These are phyloP conservation scores for Ceratocystiopsis sp. DNA, from an alignment of 2,329 filamentous ascomycete species.

Conservation along the genomic window DNA sequence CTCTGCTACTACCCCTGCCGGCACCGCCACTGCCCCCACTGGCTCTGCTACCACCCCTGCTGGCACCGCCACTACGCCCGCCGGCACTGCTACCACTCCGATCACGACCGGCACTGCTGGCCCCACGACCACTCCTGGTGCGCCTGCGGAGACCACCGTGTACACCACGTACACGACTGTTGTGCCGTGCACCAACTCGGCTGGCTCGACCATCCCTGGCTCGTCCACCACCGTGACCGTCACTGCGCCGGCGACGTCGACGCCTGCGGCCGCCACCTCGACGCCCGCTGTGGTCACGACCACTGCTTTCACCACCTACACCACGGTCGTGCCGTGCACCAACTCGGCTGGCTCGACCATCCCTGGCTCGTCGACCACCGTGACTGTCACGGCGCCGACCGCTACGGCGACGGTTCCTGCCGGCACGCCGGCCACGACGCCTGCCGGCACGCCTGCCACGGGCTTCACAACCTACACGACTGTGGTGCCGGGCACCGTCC, in stretches of 20 bases:
- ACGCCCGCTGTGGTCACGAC: constrained; percentile 23
- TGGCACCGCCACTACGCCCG: constrained; percentile 43
- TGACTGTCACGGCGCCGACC: constrained; percentile 18
- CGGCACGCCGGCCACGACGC: too few species aligned
- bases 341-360: constrained; percentile 27
- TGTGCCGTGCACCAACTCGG: constrained; percentile 29
- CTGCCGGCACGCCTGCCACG: constrained; percentile 7
- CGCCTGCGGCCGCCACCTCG: too few species aligned
- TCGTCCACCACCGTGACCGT: constrained; percentile 22
- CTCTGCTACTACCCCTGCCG: too few species aligned
- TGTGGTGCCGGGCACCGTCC: constrained; percentile 31
- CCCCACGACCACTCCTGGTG: constrained; percentile 14
- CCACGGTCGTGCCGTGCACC: constrained; percentile 33
- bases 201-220: constrained; percentile 28
- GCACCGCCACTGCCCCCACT: constrained; percentile 40
- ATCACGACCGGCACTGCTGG: constrained; percentile 24
- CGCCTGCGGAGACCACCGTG: too few species aligned
- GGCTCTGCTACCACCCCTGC: constrained; percentile 39
- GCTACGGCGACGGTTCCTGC: constrained; percentile 33
- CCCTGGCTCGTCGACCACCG: constrained; percentile 31
- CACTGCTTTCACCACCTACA: constrained; percentile 30
- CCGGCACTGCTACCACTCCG: constrained; percentile 33
- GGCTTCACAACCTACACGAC: constrained; percentile 33
- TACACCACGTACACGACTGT: constrained; percentile 17
- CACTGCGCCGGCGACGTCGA: too few species aligned